These are phyloP conservation scores for Trifolium pratense DNA, from an alignment of 306 rosid species.

Conservation along the genomic window DNA sequence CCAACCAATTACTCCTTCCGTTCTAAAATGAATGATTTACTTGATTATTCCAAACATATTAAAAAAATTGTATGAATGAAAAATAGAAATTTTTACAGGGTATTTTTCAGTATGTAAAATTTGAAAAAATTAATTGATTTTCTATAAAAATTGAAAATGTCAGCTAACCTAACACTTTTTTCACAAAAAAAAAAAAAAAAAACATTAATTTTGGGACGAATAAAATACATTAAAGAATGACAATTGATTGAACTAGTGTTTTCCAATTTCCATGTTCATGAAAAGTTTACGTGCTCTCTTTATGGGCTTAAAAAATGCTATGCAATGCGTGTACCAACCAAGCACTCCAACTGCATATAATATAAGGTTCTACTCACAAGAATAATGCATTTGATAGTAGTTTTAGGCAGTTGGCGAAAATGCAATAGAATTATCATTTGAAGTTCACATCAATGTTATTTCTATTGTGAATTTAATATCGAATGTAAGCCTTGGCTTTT, in stretches of 20 bases:
- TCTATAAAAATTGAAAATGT: too few relatives aligned
- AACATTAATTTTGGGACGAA: too few relatives aligned
- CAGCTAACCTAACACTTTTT: too few relatives aligned
- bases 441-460: neutral
- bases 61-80: too few relatives aligned
- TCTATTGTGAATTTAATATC: neutral
- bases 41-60: too few relatives aligned
- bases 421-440: neutral
- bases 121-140: too few relatives aligned
- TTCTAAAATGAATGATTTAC: too few relatives aligned
- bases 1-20: too few relatives aligned
- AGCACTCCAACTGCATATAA: neutral
- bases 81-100: too few relatives aligned
- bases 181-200: too few relatives aligned
- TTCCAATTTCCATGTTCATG: slow-evolving; percentile 45
- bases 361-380: neutral
- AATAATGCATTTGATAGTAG: neutral
- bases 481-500: too few relatives aligned
- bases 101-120: too few relatives aligned
- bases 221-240: neutral
- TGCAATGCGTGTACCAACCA: neutral
- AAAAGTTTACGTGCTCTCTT: slow-evolving; percentile 10
- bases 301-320: neutral
- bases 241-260: slow-evolving; percentile 14
- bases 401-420: neutral